These are phyloP conservation scores for Apostasia shenzhenica DNA, from an alignment of 106 monocot genomes.

Conservation along the genomic window DNA sequence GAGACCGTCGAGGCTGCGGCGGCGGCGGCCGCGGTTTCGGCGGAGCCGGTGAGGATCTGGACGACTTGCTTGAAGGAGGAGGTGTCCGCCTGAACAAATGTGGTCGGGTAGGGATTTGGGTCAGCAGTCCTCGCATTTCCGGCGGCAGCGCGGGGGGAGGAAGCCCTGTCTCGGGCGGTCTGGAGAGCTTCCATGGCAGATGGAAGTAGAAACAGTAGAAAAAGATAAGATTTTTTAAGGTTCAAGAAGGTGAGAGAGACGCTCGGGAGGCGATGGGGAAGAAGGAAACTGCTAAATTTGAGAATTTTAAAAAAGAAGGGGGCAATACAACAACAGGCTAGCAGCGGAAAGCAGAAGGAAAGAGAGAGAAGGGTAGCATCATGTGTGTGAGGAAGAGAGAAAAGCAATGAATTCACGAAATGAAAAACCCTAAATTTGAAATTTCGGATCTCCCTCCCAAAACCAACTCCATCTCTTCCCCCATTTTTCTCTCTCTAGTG, in stretches of 20 bases:
- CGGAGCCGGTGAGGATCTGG: slow-evolving; percentile 93
- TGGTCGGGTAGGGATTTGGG: slow-evolving; percentile 62
- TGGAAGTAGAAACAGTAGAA: background rate
- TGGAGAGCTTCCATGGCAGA: background rate
- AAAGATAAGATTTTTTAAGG: slow-evolving; percentile 1
- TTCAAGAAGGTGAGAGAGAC: background rate
- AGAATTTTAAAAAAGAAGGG: background rate
- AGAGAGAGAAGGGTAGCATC: background rate
- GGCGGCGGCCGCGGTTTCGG: slow-evolving; percentile 36
- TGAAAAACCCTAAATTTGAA: background rate
- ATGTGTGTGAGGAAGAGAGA: slow-evolving; percentile 7
- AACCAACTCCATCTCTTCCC: background rate
- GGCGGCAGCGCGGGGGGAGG: slow-evolving; percentile 7
- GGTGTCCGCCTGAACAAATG: slow-evolving; percentile 91
- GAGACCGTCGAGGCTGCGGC: background rate
- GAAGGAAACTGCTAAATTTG: background rate
- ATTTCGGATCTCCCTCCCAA: background rate
- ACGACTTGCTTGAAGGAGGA: slow-evolving; percentile 93
- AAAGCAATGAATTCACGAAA: background rate
- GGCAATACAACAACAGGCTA: background rate
- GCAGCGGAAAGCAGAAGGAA: slow-evolving; percentile 6
- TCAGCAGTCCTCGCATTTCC: slow-evolving; percentile 10
- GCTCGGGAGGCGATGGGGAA: background rate
- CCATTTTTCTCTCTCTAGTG: background rate
- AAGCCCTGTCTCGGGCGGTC: background rate